Percentiles rank a stretch among this genome's conserved stretches.
These are phyloP conservation scores for Penicillium glabrum DNA, from an alignment of 2,329 filamentous ascomycete genomes.

Conservation along the genomic window DNA sequence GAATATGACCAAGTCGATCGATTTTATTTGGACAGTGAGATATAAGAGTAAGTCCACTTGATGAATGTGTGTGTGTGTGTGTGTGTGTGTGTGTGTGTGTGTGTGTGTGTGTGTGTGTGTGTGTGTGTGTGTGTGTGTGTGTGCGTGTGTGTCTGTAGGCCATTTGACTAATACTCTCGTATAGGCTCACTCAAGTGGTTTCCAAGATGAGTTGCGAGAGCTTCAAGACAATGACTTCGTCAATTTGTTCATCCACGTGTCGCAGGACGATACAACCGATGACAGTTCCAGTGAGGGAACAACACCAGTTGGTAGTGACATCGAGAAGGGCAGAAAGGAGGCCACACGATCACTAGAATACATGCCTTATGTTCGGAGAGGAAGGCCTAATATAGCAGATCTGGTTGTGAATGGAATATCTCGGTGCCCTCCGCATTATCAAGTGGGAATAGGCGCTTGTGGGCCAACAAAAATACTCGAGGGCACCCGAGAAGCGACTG, in stretches of 20 bases:
- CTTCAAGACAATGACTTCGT: conserved; percentile 1
- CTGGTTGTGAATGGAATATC: conserved; percentile 3
- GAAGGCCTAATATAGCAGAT: conserved; percentile 5
- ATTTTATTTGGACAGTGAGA: conserved; percentile 12
- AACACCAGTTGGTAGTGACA: background rate
- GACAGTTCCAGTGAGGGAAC: background rate
- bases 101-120: too few relatives aligned
- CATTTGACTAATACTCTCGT: background rate
- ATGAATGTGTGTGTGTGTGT: background rate
- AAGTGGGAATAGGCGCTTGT: conserved; percentile 9
- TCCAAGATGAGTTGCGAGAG: conserved; percentile 4
- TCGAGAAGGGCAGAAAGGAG: conserved; percentile 5
- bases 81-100: too few relatives aligned
- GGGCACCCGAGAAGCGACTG: conserved; percentile 1
- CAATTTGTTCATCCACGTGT: conserved; percentile 2
- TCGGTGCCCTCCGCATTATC: background rate
- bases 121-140: too few relatives aligned
- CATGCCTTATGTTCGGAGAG: background rate
- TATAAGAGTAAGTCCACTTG: background rate
- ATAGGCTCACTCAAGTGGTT: conserved; percentile 10
- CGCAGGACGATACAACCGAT: background rate
- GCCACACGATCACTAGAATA: background rate
- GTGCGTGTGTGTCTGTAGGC: background rate
- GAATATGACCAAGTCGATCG: conserved; percentile 1
- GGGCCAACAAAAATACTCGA: conserved; percentile 2